Base-by-base conservation (phyloP, 73 alveolate species). In the Paramecium pentaurelia region DNA sequence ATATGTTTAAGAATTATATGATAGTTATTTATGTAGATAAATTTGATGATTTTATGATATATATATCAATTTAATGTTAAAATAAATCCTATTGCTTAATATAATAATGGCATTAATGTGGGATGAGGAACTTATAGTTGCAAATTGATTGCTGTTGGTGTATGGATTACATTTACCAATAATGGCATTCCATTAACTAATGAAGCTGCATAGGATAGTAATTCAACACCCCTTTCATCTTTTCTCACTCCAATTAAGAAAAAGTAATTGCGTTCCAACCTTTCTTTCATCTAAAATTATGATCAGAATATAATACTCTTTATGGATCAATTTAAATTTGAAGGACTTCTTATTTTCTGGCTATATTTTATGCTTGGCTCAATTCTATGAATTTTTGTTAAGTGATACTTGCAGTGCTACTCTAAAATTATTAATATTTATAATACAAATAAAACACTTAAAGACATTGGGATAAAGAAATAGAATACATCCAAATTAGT, bases 71-170 rank as follows among this genome's bases (percentile, higher is more conserved):
- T 80, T 25, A 80, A 44, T 28, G 91, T 89, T 42, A 89, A 73
- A 49, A 89, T 73, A 37, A 89, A 89, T 85, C 86, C 88, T 45
- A 89, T 71, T 47, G 94, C 94, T 70, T 89, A 71, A 58, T 89
- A 89, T 60, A 89, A 71, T 25, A 89, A 47, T 16, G 94, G 94
- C 84, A 89, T 28, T 22, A 89, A 30, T 37, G 94, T 42, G 6
- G 86, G 92, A 44, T 89, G 94, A 45, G 94, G 92, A 34, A 83
- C 94, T 47, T 89, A 83, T 11, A 71, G 75, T 71, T 89, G 77
- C 30, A 89, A 38, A 40, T 89, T 89, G 22, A 89, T 64, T 20
- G 91, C 92, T 30, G 88, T 85, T 22, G 68, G 71, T 1, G 88
- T 7, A 28, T 89, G 49, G 36, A 89, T 71, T 45, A 73, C 91